phyloP scores from a whole-genome alignment of 257 asterid species.

The Cinchona pubescens region DNA sequence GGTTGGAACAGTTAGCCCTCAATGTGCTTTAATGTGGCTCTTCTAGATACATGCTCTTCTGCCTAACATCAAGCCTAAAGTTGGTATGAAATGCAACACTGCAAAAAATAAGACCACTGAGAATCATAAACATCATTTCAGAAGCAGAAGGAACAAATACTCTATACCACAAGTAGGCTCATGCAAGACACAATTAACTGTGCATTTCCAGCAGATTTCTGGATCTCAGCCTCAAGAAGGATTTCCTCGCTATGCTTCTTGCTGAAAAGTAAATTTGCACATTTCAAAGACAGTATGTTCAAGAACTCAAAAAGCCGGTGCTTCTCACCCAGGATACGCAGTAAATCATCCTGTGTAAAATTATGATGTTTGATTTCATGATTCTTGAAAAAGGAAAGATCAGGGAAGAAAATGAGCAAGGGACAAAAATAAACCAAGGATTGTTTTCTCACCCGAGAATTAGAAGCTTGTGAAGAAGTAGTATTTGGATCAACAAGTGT shows the following conservation, averaged over 20 bases:
- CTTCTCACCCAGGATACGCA: constrained; percentile 64
- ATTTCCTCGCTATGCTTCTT: constrained; percentile 84
- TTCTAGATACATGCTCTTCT: not conserved
- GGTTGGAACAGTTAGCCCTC: not conserved
- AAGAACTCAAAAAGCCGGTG: constrained; percentile 82
- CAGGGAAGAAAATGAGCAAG: constrained; percentile 14
- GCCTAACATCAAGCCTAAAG: not conserved
- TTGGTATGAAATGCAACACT: not conserved
- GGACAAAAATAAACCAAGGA: constrained; percentile 18
- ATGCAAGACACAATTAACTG: constrained; percentile 81
- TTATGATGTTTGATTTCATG: constrained; percentile 23
- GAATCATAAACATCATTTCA: not conserved
- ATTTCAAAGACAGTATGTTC: constrained; percentile 67
- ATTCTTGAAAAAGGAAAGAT: constrained; percentile 10
- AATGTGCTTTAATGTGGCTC: not conserved
- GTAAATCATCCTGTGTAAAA: constrained; percentile 65
- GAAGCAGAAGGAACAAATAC: constrained; percentile 10
- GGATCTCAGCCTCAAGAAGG: constrained; percentile 63
- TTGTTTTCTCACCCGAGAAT: constrained; percentile 60
- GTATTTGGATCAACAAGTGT: constrained; percentile 75
- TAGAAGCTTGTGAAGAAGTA: constrained; percentile 49
- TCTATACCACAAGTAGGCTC: constrained; percentile 95
- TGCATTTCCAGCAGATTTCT: constrained; percentile 68
- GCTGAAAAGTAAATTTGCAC: constrained; percentile 82
- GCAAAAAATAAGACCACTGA: not conserved